phyloP scores from a whole-genome alignment of 148 eudicot genomes.

The Diospyros lotus region DNA sequence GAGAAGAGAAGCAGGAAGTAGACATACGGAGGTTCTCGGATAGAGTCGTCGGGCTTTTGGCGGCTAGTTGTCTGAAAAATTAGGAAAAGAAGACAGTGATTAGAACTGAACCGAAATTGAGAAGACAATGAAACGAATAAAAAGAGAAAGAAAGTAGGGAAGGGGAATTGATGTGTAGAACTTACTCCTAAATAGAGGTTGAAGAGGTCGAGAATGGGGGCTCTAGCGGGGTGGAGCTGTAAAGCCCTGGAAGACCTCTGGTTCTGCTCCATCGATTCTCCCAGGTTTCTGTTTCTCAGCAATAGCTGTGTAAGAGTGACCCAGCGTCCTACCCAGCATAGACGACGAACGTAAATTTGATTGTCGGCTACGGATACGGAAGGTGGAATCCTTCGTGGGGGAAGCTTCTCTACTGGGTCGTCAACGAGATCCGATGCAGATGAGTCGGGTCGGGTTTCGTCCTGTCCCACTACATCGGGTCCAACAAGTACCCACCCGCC shows the following conservation, averaged over 20 bases:
- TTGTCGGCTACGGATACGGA: too few relatives aligned
- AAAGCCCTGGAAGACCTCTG: conserved; percentile 52
- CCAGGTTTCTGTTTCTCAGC: too few relatives aligned
- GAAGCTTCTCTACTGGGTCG: too few relatives aligned
- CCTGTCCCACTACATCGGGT: too few relatives aligned
- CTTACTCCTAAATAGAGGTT: conserved; percentile 75
- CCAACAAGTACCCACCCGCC: too few relatives aligned
- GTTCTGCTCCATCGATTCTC: conserved; percentile 41
- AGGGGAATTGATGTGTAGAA: not conserved
- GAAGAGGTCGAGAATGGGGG: conserved; percentile 73
- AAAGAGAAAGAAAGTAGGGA: not conserved
- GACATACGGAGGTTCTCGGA: conserved; percentile 80
- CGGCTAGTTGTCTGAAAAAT: conserved; percentile 53
- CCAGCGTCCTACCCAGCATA: too few relatives aligned
- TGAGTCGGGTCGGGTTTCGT: too few relatives aligned
- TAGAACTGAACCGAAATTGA: not conserved
- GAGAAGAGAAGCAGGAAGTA: not conserved
- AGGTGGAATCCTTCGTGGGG: too few relatives aligned
- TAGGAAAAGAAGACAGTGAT: not conserved
- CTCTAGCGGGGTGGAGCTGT: conserved; percentile 67
- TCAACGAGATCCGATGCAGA: too few relatives aligned
- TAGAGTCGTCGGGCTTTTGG: conserved; percentile 59
- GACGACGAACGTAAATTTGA: too few relatives aligned
- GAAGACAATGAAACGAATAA: not conserved
- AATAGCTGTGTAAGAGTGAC: too few relatives aligned